Evolutionary conservation across 2,329 filamentous ascomycete species (phyloP).

Genomic region (Scedosporium minutisporum): DNA sequence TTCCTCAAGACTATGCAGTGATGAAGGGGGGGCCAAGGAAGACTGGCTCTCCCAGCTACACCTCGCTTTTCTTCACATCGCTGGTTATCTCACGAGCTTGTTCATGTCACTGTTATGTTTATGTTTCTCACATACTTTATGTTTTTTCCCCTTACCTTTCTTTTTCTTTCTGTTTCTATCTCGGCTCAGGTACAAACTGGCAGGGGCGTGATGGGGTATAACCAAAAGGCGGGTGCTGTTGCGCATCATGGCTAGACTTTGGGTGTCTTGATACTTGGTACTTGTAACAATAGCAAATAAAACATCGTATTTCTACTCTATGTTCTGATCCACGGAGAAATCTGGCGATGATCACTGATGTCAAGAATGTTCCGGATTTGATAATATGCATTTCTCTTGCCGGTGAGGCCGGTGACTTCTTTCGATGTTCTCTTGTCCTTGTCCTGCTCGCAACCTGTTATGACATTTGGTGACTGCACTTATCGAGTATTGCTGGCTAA

Average conservation of each 20-base stretch:
- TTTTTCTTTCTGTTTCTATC: neutral
- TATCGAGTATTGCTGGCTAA: no score
- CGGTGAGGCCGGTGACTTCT: no score
- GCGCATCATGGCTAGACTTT: neutral
- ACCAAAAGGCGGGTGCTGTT: neutral
- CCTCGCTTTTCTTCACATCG: neutral
- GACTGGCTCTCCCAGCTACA: neutral
- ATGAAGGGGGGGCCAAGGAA: constrained; percentile 4
- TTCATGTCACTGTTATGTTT: neutral
- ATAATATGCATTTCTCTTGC: no score
- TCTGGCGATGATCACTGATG: neutral
- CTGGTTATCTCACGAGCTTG: no score
- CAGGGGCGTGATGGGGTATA: neutral
- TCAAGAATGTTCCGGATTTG: no score
- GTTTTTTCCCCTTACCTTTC: neutral
- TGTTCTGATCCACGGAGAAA: neutral
- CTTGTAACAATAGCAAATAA: neutral
- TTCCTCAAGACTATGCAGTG: constrained; percentile 89
- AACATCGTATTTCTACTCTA: neutral
- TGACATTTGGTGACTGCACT: no score
- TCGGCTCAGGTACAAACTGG: neutral
- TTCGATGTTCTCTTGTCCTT: no score
- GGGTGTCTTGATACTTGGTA: neutral
- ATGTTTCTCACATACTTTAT: neutral
- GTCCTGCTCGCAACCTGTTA: no score